These are phyloP conservation scores for Vickermania ingenoplastis DNA, from an alignment of 208 protist species.

Conservation along the genomic window DNA sequence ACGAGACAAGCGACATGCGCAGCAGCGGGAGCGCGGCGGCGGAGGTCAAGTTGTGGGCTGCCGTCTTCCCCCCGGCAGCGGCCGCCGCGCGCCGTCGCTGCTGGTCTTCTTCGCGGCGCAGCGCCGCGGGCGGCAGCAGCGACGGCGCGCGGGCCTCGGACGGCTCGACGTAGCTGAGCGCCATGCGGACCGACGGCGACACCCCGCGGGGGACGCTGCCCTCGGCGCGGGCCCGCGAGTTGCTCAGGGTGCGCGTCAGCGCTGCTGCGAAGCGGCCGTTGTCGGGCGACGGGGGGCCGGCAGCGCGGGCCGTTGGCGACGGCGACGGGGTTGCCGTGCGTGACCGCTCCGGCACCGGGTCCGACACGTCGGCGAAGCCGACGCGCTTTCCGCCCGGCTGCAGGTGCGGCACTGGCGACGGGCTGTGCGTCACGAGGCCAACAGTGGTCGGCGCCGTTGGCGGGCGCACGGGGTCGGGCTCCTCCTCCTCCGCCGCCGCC, in stretches of 20 bases:
- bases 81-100: too few species aligned
- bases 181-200: neutral
- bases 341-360: neutral
- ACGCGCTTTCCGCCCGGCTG: neutral
- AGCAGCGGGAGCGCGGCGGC: neutral
- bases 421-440: neutral
- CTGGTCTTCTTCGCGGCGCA: neutral
- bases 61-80: too few species aligned
- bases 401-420: neutral
- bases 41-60: too few species aligned
- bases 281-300: neutral
- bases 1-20: constrained; percentile 8
- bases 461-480: neutral
- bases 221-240: neutral
- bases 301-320: neutral
- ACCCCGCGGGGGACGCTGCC: neutral
- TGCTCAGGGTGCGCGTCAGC: neutral
- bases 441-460: neutral
- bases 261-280: neutral
- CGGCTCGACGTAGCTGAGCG: neutral
- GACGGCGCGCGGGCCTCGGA: neutral
- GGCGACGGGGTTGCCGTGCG: neutral
- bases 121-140: neutral
- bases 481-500: neutral
- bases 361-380: neutral